A percentile compares a stretch with the other conserved stretches of the same genome.
Evolutionary conservation across 306 rosid species (phyloP).

Genomic region (Citrullus mucosospermus): DNA sequence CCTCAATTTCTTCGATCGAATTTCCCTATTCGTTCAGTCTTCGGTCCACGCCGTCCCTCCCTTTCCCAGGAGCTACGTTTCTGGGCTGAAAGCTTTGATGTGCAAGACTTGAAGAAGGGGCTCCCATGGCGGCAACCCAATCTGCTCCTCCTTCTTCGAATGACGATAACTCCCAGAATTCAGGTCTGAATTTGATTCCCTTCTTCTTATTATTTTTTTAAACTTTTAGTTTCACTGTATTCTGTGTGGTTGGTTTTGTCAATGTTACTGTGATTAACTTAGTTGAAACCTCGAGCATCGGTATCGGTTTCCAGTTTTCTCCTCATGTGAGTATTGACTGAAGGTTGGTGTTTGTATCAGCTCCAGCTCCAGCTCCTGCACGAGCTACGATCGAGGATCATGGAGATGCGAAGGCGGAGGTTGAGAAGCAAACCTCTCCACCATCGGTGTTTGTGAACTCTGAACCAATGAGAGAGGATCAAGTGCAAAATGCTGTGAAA

Average conservation of each 20-base stretch:
- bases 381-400: conserved; percentile 34
- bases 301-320: background rate
- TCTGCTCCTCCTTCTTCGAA: conserved; percentile 21
- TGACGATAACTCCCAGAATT: conserved; percentile 21
- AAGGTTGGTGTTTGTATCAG: conserved; percentile 6
- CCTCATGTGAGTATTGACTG: background rate
- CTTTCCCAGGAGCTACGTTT: background rate
- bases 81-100: background rate
- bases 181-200: conserved; percentile 23
- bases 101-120: background rate
- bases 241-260: background rate
- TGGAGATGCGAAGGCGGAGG: conserved; percentile 39
- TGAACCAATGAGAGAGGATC: conserved; percentile 85
- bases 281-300: background rate
- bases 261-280: background rate
- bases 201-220: background rate
- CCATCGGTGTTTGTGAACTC: conserved; percentile 72
- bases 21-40: background rate
- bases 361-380: conserved; percentile 22
- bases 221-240: background rate
- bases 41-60: background rate
- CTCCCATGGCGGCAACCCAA: conserved; percentile 2
- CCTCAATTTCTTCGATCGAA: background rate
- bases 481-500: conserved; percentile 86
- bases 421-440: conserved; percentile 30